Base-by-base conservation (phyloP, 805 yeast species). In the Lachancea nothofagi region DNA sequence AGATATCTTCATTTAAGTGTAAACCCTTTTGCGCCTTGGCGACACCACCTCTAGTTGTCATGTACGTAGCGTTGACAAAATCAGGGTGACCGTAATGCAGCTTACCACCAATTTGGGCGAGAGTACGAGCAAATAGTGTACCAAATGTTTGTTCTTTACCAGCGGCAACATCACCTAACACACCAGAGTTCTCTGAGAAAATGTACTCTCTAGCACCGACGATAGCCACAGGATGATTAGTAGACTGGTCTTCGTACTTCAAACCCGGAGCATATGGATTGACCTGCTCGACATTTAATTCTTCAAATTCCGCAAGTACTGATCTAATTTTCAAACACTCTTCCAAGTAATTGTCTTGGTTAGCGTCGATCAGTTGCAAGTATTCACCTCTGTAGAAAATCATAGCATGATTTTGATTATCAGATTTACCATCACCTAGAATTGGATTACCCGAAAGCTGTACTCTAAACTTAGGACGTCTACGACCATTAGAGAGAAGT, bases 71-170 rank as follows among this genome's bases (percentile, higher is more conserved):
- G 54, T 83, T 83, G 55, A 83, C 64, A 66, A 83, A 83, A 74
- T 83, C 94, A 39, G 94, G 94, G 65, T 83, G 93, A 62, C 94
- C 94, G 66, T 83, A 83, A 70, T 83, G 93, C 56, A 83, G 71
- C 55, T 83, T 83, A 59, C 89, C 93, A 58, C 93, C 93, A 59
- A 83, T 75, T 67, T 81, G 87, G 46, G 90, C 81, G 54, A 83
- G 69, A 18, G 93, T 83, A 71, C 94, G 75, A 9, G 93, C 85
- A 55, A 82, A 83, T 51, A 83, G 66, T 0, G 94, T 83, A 67
- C 94, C 94, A 58, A 83, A 83, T 41, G 93, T 83, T 65, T 83
- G 94, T 69, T 83, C 94, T 61, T 83, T 83, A 66, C 93, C 93
- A 34, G 94, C 94, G 38, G 94, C 94, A 57, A 83, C 83, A 67